Conservation (phyloP, 2,329 filamentous ascomycete species). For the Metarhizium humberi region DNA sequence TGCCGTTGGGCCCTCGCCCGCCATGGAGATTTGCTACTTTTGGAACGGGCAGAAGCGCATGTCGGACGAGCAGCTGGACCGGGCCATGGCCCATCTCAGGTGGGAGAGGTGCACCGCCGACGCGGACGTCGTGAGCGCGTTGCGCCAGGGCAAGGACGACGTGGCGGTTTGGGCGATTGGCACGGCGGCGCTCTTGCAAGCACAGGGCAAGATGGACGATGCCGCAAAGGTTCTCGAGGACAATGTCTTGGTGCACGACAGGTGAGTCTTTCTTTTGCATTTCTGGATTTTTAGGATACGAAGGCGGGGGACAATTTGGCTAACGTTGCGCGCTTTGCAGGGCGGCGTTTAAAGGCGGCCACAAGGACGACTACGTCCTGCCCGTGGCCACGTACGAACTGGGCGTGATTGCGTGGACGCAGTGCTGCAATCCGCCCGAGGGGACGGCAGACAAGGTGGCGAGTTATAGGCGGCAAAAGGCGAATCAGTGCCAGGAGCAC, state of each 20-base stretch:
- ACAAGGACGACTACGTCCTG: conserved; percentile 60
- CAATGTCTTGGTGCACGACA: conserved; percentile 56
- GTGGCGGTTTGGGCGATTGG: conserved; percentile 57
- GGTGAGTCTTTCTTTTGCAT: conserved; percentile 23
- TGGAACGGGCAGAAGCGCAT: conserved; percentile 88
- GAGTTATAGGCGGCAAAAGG: conserved; percentile 34
- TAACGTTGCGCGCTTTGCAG: conserved; percentile 21
- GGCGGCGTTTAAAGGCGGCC: conserved; percentile 44
- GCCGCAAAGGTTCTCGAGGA: conserved; percentile 56
- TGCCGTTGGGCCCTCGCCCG: conserved; percentile 69
- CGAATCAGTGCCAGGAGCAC: conserved; percentile 53
- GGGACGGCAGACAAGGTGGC: conserved; percentile 21
- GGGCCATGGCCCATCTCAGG: conserved; percentile 51
- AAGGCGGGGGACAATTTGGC: too few relatives aligned
- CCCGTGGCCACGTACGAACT: conserved; percentile 81
- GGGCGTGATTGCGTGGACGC: conserved; percentile 71
- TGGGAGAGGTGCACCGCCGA: conserved; percentile 53
- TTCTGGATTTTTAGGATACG: too few relatives aligned
- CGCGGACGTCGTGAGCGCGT: conserved; percentile 30
- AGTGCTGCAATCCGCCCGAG: conserved; percentile 37
- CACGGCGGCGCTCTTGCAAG: conserved; percentile 55
- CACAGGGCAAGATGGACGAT: conserved; percentile 51
- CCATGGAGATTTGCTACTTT: conserved; percentile 87
- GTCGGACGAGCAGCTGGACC: conserved; percentile 53
- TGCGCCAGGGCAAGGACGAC: conserved; percentile 49